Evolutionary conservation across 2,329 filamentous ascomycete species (phyloP).

Genomic region (Colletotrichum sp.): DNA sequence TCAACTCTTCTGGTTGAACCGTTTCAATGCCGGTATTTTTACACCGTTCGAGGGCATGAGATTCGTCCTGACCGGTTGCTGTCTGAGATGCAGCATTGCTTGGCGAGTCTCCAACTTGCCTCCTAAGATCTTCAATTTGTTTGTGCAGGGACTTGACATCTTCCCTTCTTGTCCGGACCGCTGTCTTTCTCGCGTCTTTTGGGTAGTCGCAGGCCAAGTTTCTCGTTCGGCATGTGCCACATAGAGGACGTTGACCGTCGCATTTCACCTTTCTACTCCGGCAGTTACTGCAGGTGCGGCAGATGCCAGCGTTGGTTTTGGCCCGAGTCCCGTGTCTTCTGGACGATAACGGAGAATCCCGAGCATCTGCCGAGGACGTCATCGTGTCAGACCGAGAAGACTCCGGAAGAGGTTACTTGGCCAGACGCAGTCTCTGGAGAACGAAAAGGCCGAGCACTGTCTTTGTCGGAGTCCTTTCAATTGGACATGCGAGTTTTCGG

Average conservation of each 20-base stretch:
- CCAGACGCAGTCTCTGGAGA: not conserved
- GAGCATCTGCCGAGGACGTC: not conserved
- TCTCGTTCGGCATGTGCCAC: not conserved
- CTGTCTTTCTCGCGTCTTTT: not conserved
- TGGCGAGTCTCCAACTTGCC: not conserved
- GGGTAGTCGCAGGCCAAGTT: not conserved
- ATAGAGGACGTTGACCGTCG: not conserved
- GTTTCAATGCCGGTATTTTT: not conserved
- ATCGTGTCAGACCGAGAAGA: not conserved
- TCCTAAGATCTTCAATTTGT: not conserved
- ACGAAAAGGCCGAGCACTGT: not conserved
- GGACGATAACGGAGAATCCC: not conserved
- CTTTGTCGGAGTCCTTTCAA: not conserved
- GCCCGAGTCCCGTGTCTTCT: not conserved
- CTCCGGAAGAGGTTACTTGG: not conserved
- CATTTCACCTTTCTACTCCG: not conserved
- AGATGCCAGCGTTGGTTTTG: not conserved
- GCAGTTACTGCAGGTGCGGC: not conserved
- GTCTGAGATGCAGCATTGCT: not conserved
- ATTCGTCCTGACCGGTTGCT: not conserved
- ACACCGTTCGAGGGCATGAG: not conserved
- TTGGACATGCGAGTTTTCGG: not conserved
- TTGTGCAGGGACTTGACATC: not conserved
- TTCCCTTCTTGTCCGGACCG: not conserved
- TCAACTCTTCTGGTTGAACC: not conserved